Base-by-base conservation (phyloP, 192 early-diverging fungal species). In the Endogone sp. region DNA sequence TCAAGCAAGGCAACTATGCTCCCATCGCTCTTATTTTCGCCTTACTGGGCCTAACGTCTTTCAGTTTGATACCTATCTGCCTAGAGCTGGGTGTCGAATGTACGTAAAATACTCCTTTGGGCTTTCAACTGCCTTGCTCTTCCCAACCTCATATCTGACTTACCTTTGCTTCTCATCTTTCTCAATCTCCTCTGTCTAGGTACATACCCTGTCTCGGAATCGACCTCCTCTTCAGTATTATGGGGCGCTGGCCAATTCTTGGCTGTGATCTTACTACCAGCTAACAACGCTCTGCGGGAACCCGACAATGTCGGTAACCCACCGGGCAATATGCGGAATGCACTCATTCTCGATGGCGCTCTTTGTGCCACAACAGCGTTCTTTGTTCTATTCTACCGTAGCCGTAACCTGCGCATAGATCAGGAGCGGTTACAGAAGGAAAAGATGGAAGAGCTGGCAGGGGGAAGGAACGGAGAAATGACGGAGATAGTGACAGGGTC, bases 31-130 rank as follows among this genome's bases (percentile, higher is more conserved):
- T 49, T 55, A 32, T 78, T 11, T 73, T 60, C 56, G 71, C 64
- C 8, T 13, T 78, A 13, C 44, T 78, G 4, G 76, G 76, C n/a
- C 66, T 73, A 56, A 70, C 73, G 60, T 73, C 67, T 24, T 73
- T 78, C 49, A 72, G 71, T 28, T 57, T 73, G 3, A 29, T 78
- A 11, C 76, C 76, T 21, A 68, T 78, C 23, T 63, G 58, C 9
- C 69, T 78, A 29, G 76, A 78, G 30, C 71, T 78, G 23, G 68
- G 71, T 44, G 76, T 73, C 54, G 76, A 78, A 71, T 70, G 76
- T 78, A 63, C 69, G 68, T 58, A 3, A 32, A 30, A 49, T 9
- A 32, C 23, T 23, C 21, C 10, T 2, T 24, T 62, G 3, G 16
- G 8, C 49, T 60, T 8, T 44, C 56, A 32, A 2, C 31, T 54